Evolutionary conservation across 2,329 filamentous ascomycete genomes (phyloP).

Genomic region (Bertia moriformis): DNA sequence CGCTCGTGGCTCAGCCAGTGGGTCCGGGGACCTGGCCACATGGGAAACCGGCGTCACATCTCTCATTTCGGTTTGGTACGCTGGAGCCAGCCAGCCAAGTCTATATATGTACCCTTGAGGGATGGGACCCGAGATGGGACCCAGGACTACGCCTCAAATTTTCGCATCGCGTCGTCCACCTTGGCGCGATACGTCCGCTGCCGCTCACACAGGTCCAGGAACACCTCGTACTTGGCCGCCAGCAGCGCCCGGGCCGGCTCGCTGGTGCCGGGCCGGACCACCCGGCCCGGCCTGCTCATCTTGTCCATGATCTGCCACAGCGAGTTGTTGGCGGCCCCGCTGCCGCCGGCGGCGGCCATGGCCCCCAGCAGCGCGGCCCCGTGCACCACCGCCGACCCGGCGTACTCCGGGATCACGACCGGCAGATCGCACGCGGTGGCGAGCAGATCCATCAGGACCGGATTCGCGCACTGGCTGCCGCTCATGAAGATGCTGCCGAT

Average conservation of each 20-base stretch:
- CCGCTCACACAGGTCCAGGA: slow-evolving; percentile 75
- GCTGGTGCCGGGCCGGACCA: slow-evolving; percentile 63
- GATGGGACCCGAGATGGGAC: not conserved
- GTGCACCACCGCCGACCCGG: slow-evolving; percentile 89
- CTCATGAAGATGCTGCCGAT: slow-evolving; percentile 97
- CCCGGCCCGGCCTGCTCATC: slow-evolving; percentile 84
- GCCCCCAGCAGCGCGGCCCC: slow-evolving; percentile 97
- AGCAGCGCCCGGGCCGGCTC: slow-evolving; percentile 64
- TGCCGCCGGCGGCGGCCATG: slow-evolving; percentile 75
- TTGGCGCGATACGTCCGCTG: slow-evolving; percentile 71
- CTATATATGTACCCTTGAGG: no score
- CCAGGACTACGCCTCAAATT: slow-evolving; percentile 27
- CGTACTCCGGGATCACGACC: slow-evolving; percentile 82
- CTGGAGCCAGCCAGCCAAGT: no score
- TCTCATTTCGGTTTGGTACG: no score
- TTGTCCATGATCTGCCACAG: slow-evolving; percentile 96
- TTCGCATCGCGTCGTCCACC: slow-evolving; percentile 62
- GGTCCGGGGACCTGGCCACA: no score
- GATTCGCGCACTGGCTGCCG: slow-evolving; percentile 92
- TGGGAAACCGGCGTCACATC: no score
- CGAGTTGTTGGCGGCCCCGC: no score
- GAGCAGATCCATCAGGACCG: slow-evolving; percentile 78
- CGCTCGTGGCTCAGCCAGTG: no score
- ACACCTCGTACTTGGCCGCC: slow-evolving; percentile 85
- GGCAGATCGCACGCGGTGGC: slow-evolving; percentile 85